phyloP scores from a whole-genome alignment of 1,284 basidiomycete genomes.

The Wolfiporia cocos region DNA sequence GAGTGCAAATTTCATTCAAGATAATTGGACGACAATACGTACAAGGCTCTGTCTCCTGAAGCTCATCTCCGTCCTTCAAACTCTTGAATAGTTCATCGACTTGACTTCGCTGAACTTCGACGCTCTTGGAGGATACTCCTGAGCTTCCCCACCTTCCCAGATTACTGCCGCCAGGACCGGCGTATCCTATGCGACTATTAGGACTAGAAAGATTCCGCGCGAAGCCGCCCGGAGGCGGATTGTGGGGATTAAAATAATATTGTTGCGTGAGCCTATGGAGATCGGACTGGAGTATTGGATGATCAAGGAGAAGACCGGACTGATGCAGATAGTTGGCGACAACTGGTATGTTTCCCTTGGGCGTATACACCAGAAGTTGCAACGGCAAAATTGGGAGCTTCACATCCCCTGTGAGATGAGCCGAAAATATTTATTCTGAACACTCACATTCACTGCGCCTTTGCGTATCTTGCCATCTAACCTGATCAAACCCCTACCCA shows the following conservation, averaged over 20 bases:
- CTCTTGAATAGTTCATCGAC: conserved; percentile 92
- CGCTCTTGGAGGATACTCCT: conserved; percentile 65
- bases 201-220: conserved; percentile 33
- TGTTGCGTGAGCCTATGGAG: conserved; percentile 52
- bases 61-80: conserved; percentile 81
- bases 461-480: conserved; percentile 76
- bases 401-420: conserved; percentile 7
- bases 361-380: conserved; percentile 86
- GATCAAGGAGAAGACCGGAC: conserved; percentile 70
- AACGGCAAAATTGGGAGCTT: conserved; percentile 78
- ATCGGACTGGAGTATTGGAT: conserved; percentile 63
- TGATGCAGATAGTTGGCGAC: conserved; percentile 74
- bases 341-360: conserved; percentile 82
- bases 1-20: conserved; percentile 5
- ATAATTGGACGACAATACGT: conserved; percentile 25
- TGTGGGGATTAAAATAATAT: conserved; percentile 88
- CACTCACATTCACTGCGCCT: conserved; percentile 53
- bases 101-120: conserved; percentile 90
- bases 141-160: conserved; percentile 53
- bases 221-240: conserved; percentile 69
- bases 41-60: conserved; percentile 83
- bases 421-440: conserved; percentile 7
- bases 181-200: conserved; percentile 36
- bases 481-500: conserved; percentile 77
- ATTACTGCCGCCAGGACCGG: conserved; percentile 34